A percentile compares a stretch with the other conserved stretches of the same genome.
Conservation (phyloP, 495 filamentous ascomycete species). For the Penicillium cataractarum region DNA sequence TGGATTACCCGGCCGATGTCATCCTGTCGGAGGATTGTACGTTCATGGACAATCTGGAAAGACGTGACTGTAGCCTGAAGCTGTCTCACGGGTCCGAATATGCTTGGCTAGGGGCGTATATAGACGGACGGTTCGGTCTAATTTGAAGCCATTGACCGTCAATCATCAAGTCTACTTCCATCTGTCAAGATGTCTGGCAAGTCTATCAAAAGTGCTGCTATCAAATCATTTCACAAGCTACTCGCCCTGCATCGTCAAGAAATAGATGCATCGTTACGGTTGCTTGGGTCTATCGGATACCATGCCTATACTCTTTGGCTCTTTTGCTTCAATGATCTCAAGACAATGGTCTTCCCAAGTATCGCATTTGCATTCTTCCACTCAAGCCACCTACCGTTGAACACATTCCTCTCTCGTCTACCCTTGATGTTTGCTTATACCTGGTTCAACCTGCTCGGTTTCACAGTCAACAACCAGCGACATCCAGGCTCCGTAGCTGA, state of each 20-base stretch:
- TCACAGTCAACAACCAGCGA: slow-evolving; percentile 39
- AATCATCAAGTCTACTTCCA: background rate
- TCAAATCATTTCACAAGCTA: background rate
- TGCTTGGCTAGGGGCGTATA: background rate
- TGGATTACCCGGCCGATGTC: background rate
- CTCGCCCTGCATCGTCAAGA: background rate
- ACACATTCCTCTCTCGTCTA: background rate
- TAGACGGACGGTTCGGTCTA: background rate
- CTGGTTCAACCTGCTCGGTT: slow-evolving; percentile 27
- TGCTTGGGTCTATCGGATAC: background rate
- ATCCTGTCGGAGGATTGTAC: background rate
- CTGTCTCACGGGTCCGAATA: background rate
- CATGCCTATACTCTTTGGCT: slow-evolving; percentile 31
- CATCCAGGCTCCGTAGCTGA: slow-evolving; percentile 28
- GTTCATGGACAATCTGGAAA: background rate
- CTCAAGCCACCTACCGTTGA: slow-evolving; percentile 31
- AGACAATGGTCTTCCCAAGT: slow-evolving; percentile 43
- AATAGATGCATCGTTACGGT: background rate
- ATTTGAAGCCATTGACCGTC: background rate
- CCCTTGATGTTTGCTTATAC: background rate
- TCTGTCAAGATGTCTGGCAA: background rate
- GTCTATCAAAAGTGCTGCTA: background rate
- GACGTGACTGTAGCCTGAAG: background rate
- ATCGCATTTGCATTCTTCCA: slow-evolving; percentile 41
- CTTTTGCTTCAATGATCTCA: slow-evolving; percentile 44